Base-by-base conservation (phyloP, 2,329 filamentous ascomycete species). In the Cadophora luteo-olivacea region DNA sequence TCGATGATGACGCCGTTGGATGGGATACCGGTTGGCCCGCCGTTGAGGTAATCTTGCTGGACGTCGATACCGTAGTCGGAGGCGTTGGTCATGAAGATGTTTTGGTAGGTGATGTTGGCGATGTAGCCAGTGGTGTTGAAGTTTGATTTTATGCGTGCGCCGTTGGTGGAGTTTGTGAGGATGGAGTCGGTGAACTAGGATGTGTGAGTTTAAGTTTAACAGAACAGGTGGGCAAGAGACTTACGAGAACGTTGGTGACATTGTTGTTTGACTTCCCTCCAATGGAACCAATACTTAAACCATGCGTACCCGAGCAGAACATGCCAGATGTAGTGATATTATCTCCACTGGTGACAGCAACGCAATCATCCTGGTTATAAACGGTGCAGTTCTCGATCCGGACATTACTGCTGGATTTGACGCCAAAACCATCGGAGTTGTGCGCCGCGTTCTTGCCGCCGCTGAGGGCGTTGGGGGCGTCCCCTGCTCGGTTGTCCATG, bases 401-500 rank as follows among this genome's bases (percentile, higher is more conserved):
- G 22, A 86, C 78, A 55, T 82, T 81, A 48, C 75, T 80, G 32
- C 80, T 83, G 12, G 77, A 78, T 33, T 80, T 81, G 49, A 86
- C 78, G 70, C 85, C 83, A 70, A 86, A 85, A 5, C 80, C 84
- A 71, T 88, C 86, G 1, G 85, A 87, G 79, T 88, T 88, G 70
- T 84, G 81, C 0, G 72, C 75, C 29, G 75, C 75, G 7, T 72
- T 48, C 4, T 72, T 54, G 24, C 61, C 69, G 7, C 57, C 61
- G 60, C 73, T 76, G 24, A 66, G 66, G 19, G 63, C 63, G 32
- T 82, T 82, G 2, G 77, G 78, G 1, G 74, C 72, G 68, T 87
- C 83, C 29, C 87, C 87, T 19, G 80, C 86, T 3, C 81, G 81
- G 78, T 89, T 87, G 77, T 90, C 84, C 68, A 90, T 85, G 33